Conservation (phyloP, 352 stramenopile genomes). For the Globisporangium orthogonon region DNA sequence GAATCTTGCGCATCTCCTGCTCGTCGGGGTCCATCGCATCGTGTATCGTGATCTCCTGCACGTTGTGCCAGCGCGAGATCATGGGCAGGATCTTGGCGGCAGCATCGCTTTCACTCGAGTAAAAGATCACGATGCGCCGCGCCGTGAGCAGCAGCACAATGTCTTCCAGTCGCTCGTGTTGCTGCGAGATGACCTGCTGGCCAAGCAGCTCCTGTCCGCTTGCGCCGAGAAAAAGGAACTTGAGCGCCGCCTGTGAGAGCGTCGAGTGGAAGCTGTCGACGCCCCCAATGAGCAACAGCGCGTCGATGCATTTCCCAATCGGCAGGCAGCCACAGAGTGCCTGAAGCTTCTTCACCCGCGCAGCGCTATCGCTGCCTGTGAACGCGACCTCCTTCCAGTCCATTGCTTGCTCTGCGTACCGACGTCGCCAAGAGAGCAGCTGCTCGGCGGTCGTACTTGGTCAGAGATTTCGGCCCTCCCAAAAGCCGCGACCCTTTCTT, state of each 20-base stretch:
- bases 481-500: too few relatives aligned
- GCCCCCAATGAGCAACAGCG: constrained; percentile 57
- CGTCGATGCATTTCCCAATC: constrained; percentile 23
- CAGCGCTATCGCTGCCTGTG: constrained; percentile 42
- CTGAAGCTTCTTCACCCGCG: constrained; percentile 47
- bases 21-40: constrained; percentile 65
- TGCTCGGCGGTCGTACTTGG: too few relatives aligned
- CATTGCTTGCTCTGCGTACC: constrained; percentile 19
- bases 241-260: constrained; percentile 53
- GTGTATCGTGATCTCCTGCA: constrained; percentile 57
- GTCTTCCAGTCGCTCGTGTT: constrained; percentile 62
- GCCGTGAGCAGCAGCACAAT: constrained; percentile 53
- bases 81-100: constrained; percentile 53
- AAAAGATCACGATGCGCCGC: constrained; percentile 41
- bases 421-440: too few relatives aligned
- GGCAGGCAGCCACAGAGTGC: constrained; percentile 24
- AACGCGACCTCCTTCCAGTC: constrained; percentile 51
- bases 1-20: constrained; percentile 62
- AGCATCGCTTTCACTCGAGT: constrained; percentile 59
- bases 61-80: constrained; percentile 61
- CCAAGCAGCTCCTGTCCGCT: constrained; percentile 69
- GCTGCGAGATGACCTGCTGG: constrained; percentile 63
- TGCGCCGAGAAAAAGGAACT: constrained; percentile 69
- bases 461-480: too few relatives aligned
- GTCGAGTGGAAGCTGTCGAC: constrained; percentile 66